Percentiles rank a stretch among this genome's conserved stretches.
Evolutionary conservation across 208 protist species (phyloP).

Genomic region (Crithidia fasciculata): DNA sequence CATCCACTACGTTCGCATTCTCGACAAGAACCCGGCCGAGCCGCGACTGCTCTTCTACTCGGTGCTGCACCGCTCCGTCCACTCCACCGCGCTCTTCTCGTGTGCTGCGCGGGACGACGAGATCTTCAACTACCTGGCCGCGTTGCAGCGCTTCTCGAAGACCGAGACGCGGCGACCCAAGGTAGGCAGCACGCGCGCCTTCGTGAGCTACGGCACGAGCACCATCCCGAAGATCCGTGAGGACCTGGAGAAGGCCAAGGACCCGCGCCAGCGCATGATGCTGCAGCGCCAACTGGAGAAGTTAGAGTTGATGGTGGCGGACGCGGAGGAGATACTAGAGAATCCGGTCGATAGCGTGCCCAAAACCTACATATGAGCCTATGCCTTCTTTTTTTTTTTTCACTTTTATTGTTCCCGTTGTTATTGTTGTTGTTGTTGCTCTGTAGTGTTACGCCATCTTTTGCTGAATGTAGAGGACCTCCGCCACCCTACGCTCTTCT

Average conservation of each 20-base stretch:
- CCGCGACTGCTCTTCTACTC: slow-evolving; percentile 79
- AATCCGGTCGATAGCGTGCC: slow-evolving; percentile 61
- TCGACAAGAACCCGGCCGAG: slow-evolving; percentile 87
- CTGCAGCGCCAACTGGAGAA: slow-evolving; percentile 53
- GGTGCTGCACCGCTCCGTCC: slow-evolving; percentile 65
- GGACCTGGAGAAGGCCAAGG: slow-evolving; percentile 45
- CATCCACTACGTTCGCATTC: slow-evolving; percentile 80
- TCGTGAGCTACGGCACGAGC: slow-evolving; percentile 50
- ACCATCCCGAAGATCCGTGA: slow-evolving; percentile 56
- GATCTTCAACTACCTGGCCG: slow-evolving; percentile 45
- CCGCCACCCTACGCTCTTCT: no score
- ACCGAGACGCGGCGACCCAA: slow-evolving; percentile 69
- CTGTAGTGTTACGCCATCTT: no score
- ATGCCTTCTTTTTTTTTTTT: slow-evolving; percentile 6
- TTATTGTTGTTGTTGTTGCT: no score
- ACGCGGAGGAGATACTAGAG: slow-evolving; percentile 64
- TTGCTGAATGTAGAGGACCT: no score
- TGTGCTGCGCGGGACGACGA: slow-evolving; percentile 29
- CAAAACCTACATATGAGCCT: slow-evolving; percentile 58
- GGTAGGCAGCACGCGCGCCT: slow-evolving; percentile 56
- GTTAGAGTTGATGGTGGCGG: slow-evolving; percentile 61
- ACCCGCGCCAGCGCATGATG: slow-evolving; percentile 40
- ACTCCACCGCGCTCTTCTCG: slow-evolving; percentile 60
- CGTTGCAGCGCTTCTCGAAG: slow-evolving; percentile 69
- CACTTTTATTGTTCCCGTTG: no score